Conservation (phyloP, 2,329 filamentous ascomycete species). For the Dactylonectria macrodidyma region DNA sequence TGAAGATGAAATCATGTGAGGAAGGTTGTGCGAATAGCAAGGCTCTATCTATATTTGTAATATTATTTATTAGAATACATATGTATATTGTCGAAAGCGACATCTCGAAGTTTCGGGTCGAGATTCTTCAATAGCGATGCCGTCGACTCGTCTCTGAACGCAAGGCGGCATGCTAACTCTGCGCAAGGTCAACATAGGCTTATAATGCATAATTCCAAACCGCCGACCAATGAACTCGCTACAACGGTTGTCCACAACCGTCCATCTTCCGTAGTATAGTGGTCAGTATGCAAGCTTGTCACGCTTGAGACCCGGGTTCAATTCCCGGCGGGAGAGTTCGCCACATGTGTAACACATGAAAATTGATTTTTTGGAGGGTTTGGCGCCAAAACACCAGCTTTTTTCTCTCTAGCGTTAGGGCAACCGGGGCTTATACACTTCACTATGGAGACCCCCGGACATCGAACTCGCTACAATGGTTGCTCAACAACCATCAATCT, state of each 20-base stretch:
- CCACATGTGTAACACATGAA: constrained; percentile 33
- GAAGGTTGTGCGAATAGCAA: too few relatives aligned
- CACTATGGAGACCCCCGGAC: background rate
- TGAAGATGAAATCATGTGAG: too few relatives aligned
- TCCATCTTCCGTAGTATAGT: constrained; percentile 53
- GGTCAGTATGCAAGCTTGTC: constrained; percentile 52
- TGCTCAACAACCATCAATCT: constrained; percentile 38
- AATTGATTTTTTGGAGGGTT: constrained; percentile 5
- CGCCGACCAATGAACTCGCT: constrained; percentile 28
- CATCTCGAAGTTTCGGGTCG: too few relatives aligned
- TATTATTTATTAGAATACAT: too few relatives aligned
- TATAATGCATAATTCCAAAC: background rate
- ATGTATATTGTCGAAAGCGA: too few relatives aligned
- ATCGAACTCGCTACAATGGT: constrained; percentile 32
- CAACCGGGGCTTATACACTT: background rate
- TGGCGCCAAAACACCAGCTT: background rate
- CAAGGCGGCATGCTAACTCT: too few relatives aligned
- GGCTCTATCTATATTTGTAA: too few relatives aligned
- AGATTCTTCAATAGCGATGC: background rate
- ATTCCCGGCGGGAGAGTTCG: constrained; percentile 48
- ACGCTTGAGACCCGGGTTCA: constrained; percentile 50
- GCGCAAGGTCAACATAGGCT: too few relatives aligned
- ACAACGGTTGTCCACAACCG: constrained; percentile 37
- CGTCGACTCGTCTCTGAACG: too few relatives aligned
- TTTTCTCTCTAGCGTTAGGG: background rate